Evolutionary conservation across 2,329 filamentous ascomycete species (phyloP).

Genomic region (Pseudopithomyces maydicus): DNA sequence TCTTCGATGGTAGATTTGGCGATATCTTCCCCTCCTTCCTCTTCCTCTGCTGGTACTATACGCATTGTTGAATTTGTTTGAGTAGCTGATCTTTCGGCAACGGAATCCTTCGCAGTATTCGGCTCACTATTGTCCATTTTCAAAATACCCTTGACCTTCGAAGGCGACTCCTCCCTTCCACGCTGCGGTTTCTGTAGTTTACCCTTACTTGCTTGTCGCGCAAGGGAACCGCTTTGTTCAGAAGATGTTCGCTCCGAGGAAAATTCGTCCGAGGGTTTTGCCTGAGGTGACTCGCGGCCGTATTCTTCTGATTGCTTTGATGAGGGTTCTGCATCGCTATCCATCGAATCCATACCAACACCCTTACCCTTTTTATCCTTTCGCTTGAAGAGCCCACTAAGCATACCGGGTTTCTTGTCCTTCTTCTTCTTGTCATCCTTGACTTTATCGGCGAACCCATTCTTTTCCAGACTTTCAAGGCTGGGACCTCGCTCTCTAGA

Average conservation of each 20-base stretch:
- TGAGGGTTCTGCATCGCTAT: conserved; percentile 50
- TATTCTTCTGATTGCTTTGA: conserved; percentile 45
- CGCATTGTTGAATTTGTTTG: conserved; percentile 39
- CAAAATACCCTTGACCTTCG: conserved; percentile 37
- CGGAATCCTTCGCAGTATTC: conserved; percentile 14
- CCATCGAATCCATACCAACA: conserved; percentile 36
- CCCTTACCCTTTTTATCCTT: conserved; percentile 65
- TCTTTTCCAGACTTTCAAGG: conserved; percentile 77
- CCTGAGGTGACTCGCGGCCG: conserved; percentile 40
- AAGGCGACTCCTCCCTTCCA: conserved; percentile 35
- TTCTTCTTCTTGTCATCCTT: conserved; percentile 78
- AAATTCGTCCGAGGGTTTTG: conserved; percentile 37
- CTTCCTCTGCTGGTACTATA: conserved; percentile 37
- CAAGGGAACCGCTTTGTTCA: conserved; percentile 33
- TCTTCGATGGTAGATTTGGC: conserved; percentile 22
- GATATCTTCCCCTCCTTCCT: conserved; percentile 14
- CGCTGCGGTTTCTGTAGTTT: conserved; percentile 45
- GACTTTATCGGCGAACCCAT: conserved; percentile 63
- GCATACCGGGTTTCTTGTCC: conserved; percentile 72
- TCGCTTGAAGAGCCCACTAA: conserved; percentile 71
- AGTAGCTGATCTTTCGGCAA: conserved; percentile 20
- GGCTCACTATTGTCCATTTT: conserved; percentile 38
- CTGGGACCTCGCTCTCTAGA: conserved; percentile 63
- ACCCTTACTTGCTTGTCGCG: conserved; percentile 44
- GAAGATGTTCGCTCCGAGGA: conserved; percentile 31